Percentiles rank a stretch among this genome's conserved stretches.
These are phyloP conservation scores for Rhizopus stolonifer DNA, from an alignment of 371 early-diverging fungal species.

Conservation along the genomic window DNA sequence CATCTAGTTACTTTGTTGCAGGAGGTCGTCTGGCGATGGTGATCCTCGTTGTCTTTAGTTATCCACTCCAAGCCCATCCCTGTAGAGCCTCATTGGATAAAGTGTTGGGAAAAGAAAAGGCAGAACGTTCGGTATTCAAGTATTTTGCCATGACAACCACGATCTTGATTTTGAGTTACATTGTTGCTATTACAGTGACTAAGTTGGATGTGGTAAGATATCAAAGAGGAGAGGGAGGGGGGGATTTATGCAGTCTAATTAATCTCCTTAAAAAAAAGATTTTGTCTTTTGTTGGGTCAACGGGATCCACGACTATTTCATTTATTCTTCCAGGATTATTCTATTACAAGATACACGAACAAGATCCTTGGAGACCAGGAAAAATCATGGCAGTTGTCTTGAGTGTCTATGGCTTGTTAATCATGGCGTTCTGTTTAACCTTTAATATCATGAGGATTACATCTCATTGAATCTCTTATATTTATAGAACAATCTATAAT, in stretches of 20 bases:
- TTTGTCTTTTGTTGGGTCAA: slow-evolving; percentile 95
- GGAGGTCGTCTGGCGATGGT: slow-evolving; percentile 90
- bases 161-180: slow-evolving; percentile 70
- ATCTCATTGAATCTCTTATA: background rate
- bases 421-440: slow-evolving; percentile 65
- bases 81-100: slow-evolving; percentile 92
- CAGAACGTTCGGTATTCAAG: slow-evolving; percentile 37
- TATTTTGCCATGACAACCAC: slow-evolving; percentile 69
- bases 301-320: slow-evolving; percentile 97
- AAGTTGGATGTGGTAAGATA: slow-evolving; percentile 69
- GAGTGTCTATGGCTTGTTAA: slow-evolving; percentile 55
- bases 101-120: slow-evolving; percentile 35
- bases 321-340: slow-evolving; percentile 97
- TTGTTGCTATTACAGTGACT: slow-evolving; percentile 75
- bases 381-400: slow-evolving; percentile 55
- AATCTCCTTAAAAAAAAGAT: slow-evolving; percentile 43
- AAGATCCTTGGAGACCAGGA: slow-evolving; percentile 56
- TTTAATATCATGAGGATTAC: slow-evolving; percentile 42
- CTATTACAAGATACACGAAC: slow-evolving; percentile 82
- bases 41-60: slow-evolving; percentile 90
- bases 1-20: slow-evolving; percentile 70
- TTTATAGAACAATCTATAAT: too few relatives aligned
- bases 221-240: background rate
- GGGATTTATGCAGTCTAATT: background rate
- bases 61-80: slow-evolving; percentile 98